A percentile compares a stretch with the other conserved stretches of the same genome.
Conservation (phyloP, 805 yeast genomes). For the Saccharomycopsis amapae region DNA sequence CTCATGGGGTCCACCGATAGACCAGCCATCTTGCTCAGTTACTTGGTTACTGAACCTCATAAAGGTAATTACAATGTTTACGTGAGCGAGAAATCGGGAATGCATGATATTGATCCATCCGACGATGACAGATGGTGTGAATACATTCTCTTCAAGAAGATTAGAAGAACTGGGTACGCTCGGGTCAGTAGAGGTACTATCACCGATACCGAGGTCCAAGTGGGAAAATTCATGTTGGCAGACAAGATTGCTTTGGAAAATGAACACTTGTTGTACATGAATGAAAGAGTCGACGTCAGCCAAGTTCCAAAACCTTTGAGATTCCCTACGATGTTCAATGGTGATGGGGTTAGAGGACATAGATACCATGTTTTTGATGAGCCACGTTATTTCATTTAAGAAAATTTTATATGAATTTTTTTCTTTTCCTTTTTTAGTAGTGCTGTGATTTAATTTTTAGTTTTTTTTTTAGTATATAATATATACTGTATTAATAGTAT, state of each 20-base stretch:
- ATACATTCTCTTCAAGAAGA: conserved; percentile 80
- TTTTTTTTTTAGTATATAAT: background rate
- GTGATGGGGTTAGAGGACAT: conserved; percentile 92
- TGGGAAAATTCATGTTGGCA: conserved; percentile 69
- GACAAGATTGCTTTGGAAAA: conserved; percentile 25
- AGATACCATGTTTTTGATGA: conserved; percentile 90
- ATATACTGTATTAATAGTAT: too few relatives aligned
- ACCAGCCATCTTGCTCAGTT: conserved; percentile 84
- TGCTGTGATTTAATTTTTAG: background rate
- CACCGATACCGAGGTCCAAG: conserved; percentile 95
- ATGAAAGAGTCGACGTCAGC: conserved; percentile 48
- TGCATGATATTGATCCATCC: conserved; percentile 87
- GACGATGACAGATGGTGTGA: conserved; percentile 99
- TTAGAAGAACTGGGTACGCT: conserved; percentile 88
- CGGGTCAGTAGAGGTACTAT: conserved; percentile 88
- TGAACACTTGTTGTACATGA: conserved; percentile 42
- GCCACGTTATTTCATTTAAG: conserved; percentile 66
- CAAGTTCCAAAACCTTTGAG: conserved; percentile 54
- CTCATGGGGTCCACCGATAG: conserved; percentile 77
- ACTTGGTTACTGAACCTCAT: conserved; percentile 80
- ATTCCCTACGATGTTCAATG: conserved; percentile 75
- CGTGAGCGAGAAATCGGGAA: conserved; percentile 75
- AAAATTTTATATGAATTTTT: background rate
- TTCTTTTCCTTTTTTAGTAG: background rate
- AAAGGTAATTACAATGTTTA: conserved; percentile 89